Percentiles rank a stretch among this genome's conserved stretches.
Evolutionary conservation across 225 moss, liverwort and hornwort species (phyloP).

Genomic region (Anthoceros angustus): DNA sequence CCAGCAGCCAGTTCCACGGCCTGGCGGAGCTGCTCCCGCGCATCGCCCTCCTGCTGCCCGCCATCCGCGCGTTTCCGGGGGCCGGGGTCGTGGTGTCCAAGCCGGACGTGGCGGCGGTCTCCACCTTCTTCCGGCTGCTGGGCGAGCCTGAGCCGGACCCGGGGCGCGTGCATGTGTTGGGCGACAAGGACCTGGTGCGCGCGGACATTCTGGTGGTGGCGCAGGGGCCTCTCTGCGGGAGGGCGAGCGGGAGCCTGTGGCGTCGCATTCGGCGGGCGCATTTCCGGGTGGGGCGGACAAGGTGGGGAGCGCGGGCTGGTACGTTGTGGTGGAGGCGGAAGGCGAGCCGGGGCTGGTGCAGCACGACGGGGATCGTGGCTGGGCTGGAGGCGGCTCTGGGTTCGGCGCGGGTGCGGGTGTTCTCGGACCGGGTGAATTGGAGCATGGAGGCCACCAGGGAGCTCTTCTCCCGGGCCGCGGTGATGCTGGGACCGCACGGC

Average conservation of each 20-base stretch:
- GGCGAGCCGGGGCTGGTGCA: neutral
- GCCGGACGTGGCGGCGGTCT: neutral
- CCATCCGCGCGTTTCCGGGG: neutral
- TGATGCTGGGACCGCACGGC: neutral
- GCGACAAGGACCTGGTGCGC: neutral
- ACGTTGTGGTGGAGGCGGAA: neutral
- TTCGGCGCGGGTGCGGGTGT: neutral
- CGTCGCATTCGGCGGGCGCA: neutral
- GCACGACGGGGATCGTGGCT: neutral
- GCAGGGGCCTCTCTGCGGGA: neutral
- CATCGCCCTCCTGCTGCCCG: neutral
- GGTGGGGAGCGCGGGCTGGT: neutral
- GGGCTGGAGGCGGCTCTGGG: neutral
- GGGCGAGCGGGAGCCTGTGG: neutral
- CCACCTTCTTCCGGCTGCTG: neutral
- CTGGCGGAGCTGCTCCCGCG: neutral
- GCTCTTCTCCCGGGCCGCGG: neutral
- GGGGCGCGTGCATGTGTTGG: neutral
- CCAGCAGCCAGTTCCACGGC: slow-evolving; percentile 3
- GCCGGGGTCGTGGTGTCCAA: neutral
- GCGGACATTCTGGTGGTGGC: neutral
- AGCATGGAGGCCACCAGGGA: neutral
- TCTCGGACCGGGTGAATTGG: neutral
- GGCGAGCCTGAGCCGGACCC: neutral
- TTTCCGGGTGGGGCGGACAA: neutral